Evolutionary conservation across 345 rosid genomes (phyloP).

Genomic region (Laguncularia racemosa): DNA sequence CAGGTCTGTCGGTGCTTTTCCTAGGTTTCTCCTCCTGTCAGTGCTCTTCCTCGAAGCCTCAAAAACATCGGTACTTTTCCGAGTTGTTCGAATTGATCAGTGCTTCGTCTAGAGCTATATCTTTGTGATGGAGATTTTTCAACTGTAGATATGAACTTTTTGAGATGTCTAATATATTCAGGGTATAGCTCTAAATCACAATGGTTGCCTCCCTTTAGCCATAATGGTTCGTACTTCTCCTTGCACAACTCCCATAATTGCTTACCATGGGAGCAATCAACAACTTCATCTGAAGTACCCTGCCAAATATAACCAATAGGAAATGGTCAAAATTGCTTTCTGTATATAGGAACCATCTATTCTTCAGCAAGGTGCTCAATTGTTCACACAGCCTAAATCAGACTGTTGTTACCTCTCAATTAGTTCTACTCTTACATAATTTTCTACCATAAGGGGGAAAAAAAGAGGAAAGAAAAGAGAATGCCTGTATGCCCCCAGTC

Average conservation of each 20-base stretch:
- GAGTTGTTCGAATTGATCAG: slow-evolving; percentile 45
- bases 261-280: slow-evolving; percentile 86
- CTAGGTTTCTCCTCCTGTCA: slow-evolving; percentile 83
- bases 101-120: slow-evolving; percentile 54
- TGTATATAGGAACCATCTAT: too few relatives aligned
- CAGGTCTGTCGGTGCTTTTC: slow-evolving; percentile 70
- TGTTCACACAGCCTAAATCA: too few relatives aligned
- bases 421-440: too few relatives aligned
- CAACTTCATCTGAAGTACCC: slow-evolving; percentile 95
- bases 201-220: slow-evolving; percentile 92
- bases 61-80: slow-evolving; percentile 47
- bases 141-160: slow-evolving; percentile 72
- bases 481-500: too few relatives aligned
- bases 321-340: not conserved
- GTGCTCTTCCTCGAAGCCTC: slow-evolving; percentile 77
- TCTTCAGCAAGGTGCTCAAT: too few relatives aligned
- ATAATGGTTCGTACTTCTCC: slow-evolving; percentile 85
- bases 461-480: too few relatives aligned
- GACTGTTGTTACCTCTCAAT: too few relatives aligned
- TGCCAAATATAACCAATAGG: slow-evolving; percentile 12
- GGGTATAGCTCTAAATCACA: slow-evolving; percentile 82
- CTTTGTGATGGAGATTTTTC: slow-evolving; percentile 59
- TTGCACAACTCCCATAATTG: slow-evolving; percentile 76
- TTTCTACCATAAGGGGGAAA: too few relatives aligned
- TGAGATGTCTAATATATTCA: slow-evolving; percentile 74